Conservation (phyloP, 1,139 yeast species). For the Suhomyces anneliseae region DNA sequence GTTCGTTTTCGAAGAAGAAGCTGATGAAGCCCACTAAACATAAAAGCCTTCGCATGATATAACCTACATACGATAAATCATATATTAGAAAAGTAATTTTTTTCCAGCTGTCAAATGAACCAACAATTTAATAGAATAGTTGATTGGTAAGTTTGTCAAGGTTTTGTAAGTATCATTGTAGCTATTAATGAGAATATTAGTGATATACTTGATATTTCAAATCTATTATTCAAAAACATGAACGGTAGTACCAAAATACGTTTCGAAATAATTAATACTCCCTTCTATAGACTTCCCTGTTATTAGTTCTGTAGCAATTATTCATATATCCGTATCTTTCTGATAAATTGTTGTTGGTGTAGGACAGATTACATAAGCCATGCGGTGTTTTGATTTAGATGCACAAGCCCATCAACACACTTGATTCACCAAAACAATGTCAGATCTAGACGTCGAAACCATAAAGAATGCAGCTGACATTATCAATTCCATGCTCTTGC, state of each 20-base stretch:
- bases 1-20: slow-evolving; percentile 84
- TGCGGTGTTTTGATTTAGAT: slow-evolving; percentile 6
- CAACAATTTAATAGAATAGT: too few relatives aligned
- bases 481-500: slow-evolving; percentile 36
- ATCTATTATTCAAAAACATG: too few relatives aligned
- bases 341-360: too few relatives aligned
- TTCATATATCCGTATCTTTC: too few relatives aligned
- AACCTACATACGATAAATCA: slow-evolving; percentile 8
- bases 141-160: too few relatives aligned
- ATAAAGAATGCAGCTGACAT: slow-evolving; percentile 39
- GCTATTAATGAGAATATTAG: too few relatives aligned
- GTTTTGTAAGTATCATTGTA: too few relatives aligned
- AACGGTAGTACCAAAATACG: too few relatives aligned
- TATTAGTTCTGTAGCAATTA: neutral
- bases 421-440: neutral
- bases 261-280: too few relatives aligned
- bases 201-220: too few relatives aligned
- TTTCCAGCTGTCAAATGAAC: neutral
- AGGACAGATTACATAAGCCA: slow-evolving; percentile 3
- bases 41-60: neutral
- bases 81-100: neutral
- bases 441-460: slow-evolving; percentile 30
- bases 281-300: neutral
- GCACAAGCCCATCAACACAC: neutral
- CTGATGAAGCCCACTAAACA: slow-evolving; percentile 59